Base-by-base conservation (phyloP, 2,329 filamentous ascomycete species). In the Aspergillus unguis region DNA sequence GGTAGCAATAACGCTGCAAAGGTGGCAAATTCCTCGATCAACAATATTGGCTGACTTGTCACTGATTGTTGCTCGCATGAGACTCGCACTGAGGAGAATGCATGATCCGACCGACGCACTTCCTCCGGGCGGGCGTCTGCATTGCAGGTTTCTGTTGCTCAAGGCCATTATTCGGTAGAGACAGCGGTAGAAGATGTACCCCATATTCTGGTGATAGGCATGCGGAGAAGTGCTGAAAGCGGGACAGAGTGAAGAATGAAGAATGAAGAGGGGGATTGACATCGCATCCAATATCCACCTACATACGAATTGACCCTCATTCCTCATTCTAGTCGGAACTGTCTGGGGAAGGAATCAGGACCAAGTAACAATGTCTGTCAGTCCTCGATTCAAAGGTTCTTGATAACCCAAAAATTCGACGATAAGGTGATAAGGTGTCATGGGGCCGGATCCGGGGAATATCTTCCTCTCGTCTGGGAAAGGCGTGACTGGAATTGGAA, bases 381-480 rank as follows among this genome's bases (percentile, higher is more conserved):
- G 25, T 23, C 36, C 36, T 38, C 36, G n/a, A 37, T 8, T 38
- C 44, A 26, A 46, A 38, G 33, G 35, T 37, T 47, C 11, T 8
- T 10, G 17, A 26, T 5, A 36, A 36, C 44, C 27, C 27, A 47
- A 47, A 47, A 47, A 47, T 47, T 47, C 9, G 44, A n/a, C 42
- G 11, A 31, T 29, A 38, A 36, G 17, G 11, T 42, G 38, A 43
- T 8, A 37, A 46, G 27, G 44, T 27, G 23, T 47, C 44, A 47
- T 38, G 44, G 17, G 44, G 35, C 35, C 44, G 9, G 26, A 47
- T 47, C 47, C 47, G 36, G 40, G 47, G 48, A 44, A 50, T 44
- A 29, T 38, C 44, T 52, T 47, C 8, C 23, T 23, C 6, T 38
- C 36, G 17, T 38, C 17, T 17, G 17, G 17, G 17, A 17, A 17